phyloP scores from a whole-genome alignment of 2,329 filamentous ascomycete genomes.

The Lasiodiplodia hormozganensis region DNA sequence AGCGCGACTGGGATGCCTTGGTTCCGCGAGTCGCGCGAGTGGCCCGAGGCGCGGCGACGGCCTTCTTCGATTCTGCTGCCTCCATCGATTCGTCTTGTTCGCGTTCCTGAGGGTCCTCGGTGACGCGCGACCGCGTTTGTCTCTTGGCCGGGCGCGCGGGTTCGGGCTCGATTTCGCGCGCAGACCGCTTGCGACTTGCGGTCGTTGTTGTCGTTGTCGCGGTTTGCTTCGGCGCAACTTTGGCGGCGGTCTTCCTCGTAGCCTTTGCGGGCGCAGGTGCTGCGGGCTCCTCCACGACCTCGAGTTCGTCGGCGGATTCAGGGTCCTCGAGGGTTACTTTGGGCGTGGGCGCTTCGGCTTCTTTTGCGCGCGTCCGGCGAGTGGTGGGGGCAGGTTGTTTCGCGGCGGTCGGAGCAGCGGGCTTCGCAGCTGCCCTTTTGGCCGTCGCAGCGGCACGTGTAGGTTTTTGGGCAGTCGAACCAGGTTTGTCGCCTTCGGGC shows the following conservation, averaged over 20 bases:
- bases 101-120: background rate
- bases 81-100: background rate
- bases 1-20: constrained; percentile 10
- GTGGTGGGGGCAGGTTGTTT: constrained; percentile 22
- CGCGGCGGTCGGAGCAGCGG: constrained; percentile 1
- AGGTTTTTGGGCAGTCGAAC: constrained; percentile 4
- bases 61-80: constrained; percentile 1
- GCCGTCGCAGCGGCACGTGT: constrained; percentile 7
- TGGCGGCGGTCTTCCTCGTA: constrained; percentile 4
- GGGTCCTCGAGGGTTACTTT: background rate
- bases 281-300: background rate
- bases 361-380: constrained; percentile 27
- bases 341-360: constrained; percentile 4
- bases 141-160: constrained; percentile 21
- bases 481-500: constrained; percentile 10
- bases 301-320: background rate
- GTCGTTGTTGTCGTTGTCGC: background rate
- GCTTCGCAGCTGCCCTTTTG: background rate
- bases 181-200: constrained; percentile 25
- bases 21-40: constrained; percentile 25
- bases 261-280: background rate
- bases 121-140: constrained; percentile 8
- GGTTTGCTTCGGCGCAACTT: background rate
- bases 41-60: constrained; percentile 4
- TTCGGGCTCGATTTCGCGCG: constrained; percentile 23